Base-by-base conservation (phyloP, 2,329 filamentous ascomycete genomes). In the Didymella pinodella region DNA sequence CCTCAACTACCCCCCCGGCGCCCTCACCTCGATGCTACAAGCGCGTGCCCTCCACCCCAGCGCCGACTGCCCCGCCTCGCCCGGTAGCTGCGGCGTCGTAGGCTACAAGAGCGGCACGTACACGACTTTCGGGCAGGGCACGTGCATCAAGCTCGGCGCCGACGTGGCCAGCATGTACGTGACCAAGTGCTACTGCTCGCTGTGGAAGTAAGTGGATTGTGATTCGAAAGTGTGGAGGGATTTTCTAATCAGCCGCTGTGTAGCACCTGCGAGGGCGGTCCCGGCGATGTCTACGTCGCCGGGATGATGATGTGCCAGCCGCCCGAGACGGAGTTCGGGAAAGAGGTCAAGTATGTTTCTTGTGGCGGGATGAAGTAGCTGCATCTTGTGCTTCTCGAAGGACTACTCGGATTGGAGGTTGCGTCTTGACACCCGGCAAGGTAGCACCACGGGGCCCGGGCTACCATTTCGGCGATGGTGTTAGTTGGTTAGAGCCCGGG, bases 281-380 rank as follows among this genome's bases (percentile, higher is more conserved):
- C 14, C 2, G 47, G 29, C 20, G 59, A 61, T 16, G 29, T 47
- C 26, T 61, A 54, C 25, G 49, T 58, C 6, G 54, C n/a, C 22
- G 59, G 54, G 29, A 57, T 61, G 59, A 54, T 58, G 48, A 57
- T 57, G 54, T 61, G 58, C 41, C 44, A 57, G 48, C 48, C 36
- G 49, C 54, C 58, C 2, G 45, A 25, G 43, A 47, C 8, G 12
- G 41, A 32, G 14, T 57, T 61, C 40, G 20, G 14, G 1, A 41
- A 47, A n/a, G 20, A 45, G 34, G 34, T 46, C 28, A 61, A 32
- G 40, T 61, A 29, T 18, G 47, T 61, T 7, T 61, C 58, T 7
- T 61, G 58, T 11, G 58, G 58, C 31, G 54, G 47, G 10, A 22
- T 50, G 49, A 31, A 47, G n/a, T 51, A 46, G 26, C 14, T 4